Percentiles rank a stretch among this genome's conserved stretches.
Evolutionary conservation across 1,284 basidiomycete genomes (phyloP).

Genomic region (Malassezia vespertilionis): DNA sequence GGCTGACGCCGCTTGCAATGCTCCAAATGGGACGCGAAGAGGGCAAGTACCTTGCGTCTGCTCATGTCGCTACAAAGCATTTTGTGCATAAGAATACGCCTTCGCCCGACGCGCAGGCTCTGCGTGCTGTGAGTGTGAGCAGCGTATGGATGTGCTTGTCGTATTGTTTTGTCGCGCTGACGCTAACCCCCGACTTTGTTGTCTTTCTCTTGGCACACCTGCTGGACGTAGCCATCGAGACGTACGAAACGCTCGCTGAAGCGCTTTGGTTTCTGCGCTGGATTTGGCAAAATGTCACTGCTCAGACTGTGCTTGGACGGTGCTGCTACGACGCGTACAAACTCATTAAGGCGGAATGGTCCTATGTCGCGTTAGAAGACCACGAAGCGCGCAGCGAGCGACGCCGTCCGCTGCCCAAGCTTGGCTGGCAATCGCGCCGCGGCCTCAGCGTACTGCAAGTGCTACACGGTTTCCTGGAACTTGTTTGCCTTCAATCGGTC

Average conservation of each 20-base stretch:
- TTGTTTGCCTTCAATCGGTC: conserved; percentile 37
- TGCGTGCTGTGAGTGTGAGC: conserved; percentile 1
- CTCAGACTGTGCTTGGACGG: conserved; percentile 35
- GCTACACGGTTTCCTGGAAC: conserved; percentile 34
- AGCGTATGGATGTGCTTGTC: conserved; percentile 4
- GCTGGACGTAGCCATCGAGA: conserved; percentile 27
- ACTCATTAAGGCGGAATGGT: conserved; percentile 39
- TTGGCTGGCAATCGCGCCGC: conserved; percentile 16
- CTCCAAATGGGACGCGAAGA: too few relatives aligned
- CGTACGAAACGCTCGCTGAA: conserved; percentile 21
- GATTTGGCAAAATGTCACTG: conserved; percentile 35
- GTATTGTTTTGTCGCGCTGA: conserved; percentile 1
- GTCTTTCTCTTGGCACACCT: conserved; percentile 39
- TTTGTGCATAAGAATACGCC: too few relatives aligned
- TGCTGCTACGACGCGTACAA: conserved; percentile 33
- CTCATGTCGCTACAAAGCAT: too few relatives aligned
- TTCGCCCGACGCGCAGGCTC: too few relatives aligned
- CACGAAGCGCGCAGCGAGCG: conserved; percentile 33
- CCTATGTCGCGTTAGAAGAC: conserved; percentile 37
- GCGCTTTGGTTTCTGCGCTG: conserved; percentile 39
- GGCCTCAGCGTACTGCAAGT: conserved; percentile 37
- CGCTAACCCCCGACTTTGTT: conserved; percentile 21
- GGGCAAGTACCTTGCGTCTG: too few relatives aligned
- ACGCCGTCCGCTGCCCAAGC: conserved; percentile 1
- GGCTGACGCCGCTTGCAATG: too few relatives aligned